Percentiles rank a stretch among this genome's conserved stretches.
phyloP scores from a whole-genome alignment of 2,329 filamentous ascomycete genomes.

The Trichoderma koningiopsis region DNA sequence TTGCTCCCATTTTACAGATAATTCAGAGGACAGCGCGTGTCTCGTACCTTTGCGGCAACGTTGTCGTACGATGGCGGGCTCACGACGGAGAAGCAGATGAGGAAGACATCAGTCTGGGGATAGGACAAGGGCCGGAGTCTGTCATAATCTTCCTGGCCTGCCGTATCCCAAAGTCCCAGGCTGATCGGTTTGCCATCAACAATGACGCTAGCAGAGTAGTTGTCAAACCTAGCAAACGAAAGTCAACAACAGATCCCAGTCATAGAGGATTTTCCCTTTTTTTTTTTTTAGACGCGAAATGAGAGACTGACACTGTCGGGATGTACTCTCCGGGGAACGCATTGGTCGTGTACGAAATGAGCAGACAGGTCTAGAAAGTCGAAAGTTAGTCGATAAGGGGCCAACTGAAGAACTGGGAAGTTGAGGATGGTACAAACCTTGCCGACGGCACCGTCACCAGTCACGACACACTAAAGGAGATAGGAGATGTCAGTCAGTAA shows the following conservation, averaged over 20 bases:
- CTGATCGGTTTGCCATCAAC: slow-evolving; percentile 98
- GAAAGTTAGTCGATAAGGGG: slow-evolving; percentile 11
- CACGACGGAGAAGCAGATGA: slow-evolving; percentile 98
- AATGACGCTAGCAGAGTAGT: slow-evolving; percentile 99
- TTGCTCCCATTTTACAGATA: slow-evolving; percentile 23
- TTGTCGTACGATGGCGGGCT: slow-evolving; percentile 98
- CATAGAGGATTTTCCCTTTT: slow-evolving; percentile 7
- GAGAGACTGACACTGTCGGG: slow-evolving; percentile 79
- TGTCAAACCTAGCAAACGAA: slow-evolving; percentile 77
- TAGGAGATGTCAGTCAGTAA: slow-evolving; percentile 37
- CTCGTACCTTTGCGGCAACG: slow-evolving; percentile 90
- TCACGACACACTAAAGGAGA: slow-evolving; percentile 82
- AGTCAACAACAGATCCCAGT: slow-evolving; percentile 24
- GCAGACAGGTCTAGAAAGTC: slow-evolving; percentile 82
- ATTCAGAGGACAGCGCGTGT: background rate
- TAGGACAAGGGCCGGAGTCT: slow-evolving; percentile 92
- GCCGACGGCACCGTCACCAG: slow-evolving; percentile 97
- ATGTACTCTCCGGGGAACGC: slow-evolving; percentile 99
- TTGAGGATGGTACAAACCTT: slow-evolving; percentile 63
- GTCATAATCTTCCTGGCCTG: slow-evolving; percentile 98
- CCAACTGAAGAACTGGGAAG: slow-evolving; percentile 2
- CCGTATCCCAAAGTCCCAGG: slow-evolving; percentile 96
- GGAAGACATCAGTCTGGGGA: slow-evolving; percentile 96
- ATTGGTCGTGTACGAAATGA: slow-evolving; percentile 99
- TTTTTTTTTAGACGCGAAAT: slow-evolving; percentile 31